phyloP scores from a whole-genome alignment of 2,329 filamentous ascomycete genomes.

The Nectriaceae sp. region DNA sequence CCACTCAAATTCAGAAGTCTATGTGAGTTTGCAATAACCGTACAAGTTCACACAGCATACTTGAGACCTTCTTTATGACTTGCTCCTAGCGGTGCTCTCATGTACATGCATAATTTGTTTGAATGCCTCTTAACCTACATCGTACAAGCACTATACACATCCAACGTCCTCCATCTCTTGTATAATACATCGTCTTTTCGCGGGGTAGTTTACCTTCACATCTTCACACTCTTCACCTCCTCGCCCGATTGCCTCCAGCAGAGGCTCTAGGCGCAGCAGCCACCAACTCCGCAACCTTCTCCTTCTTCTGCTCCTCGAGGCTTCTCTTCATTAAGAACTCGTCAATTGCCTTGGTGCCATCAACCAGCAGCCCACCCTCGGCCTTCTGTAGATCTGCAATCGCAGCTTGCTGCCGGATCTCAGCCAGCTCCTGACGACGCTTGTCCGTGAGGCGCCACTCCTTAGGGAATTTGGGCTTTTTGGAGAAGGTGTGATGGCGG shows the following conservation, averaged over 20 bases:
- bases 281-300: constrained; percentile 35
- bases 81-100: not conserved
- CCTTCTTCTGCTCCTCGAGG: constrained; percentile 36
- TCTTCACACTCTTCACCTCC: constrained; percentile 20
- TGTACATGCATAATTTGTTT: constrained; percentile 21
- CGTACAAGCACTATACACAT: constrained; percentile 28
- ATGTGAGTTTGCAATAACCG: too few relatives aligned
- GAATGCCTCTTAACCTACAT: constrained; percentile 26
- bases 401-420: constrained; percentile 53
- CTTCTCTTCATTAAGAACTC: constrained; percentile 34
- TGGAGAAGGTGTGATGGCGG: constrained; percentile 76
- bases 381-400: constrained; percentile 56
- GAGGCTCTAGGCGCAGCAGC: constrained; percentile 20
- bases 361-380: constrained; percentile 58
- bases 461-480: constrained; percentile 71
- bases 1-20: too few relatives aligned
- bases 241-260: constrained; percentile 18
- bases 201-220: not conserved
- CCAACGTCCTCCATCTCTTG: constrained; percentile 13
- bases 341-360: constrained; percentile 55
- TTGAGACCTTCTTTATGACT: not conserved
- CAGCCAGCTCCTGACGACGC: constrained; percentile 66
- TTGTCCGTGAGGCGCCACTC: constrained; percentile 79
- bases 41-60: not conserved
- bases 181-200: constrained; percentile 25